Evolutionary conservation across 1,284 basidiomycete species (phyloP), one percentile per base, ranked within the genome.

Genomic region (Pulveroboletus sp.): DNA sequence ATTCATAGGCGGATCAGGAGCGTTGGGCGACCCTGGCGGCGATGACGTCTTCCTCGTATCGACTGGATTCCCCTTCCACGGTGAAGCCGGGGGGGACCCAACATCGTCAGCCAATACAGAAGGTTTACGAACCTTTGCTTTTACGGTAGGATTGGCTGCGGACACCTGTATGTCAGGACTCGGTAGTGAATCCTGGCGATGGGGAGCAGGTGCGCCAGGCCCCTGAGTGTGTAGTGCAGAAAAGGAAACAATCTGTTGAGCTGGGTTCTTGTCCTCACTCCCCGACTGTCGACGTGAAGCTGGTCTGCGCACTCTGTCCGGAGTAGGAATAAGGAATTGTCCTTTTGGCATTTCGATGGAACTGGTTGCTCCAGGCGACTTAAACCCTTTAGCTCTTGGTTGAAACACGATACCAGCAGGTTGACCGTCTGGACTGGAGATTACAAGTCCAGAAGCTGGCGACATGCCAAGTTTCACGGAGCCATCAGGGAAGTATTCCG

Each of bases 341-440:
- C 74, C 74, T 54, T 74, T 77, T 33, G 75, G 66, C 44, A 58
- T 24, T 51, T 72, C 62, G 22, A 54, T 59, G 24, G 57, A 33
- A 2, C 60, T 39, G 1, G 48, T 17, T 36, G 33, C 25, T 36
- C 53, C 68, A 28, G 64, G 55, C 39, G 63, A 50, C 58, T 64
- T 68, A 31, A 69, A 42, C 61, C 67, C 75, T 56, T 81, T 84
- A 7, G 77, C 69, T 24, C 81, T 78, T 0, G 96, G 96, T 64
- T 96, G 91, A 74, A 99, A 99, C 75, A 95, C 94, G 62, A 99
- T 96, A 8, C 94, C 96, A 22, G 93, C 86, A 0, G 94, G 92
- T 60, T 94, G 86, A 0, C 96, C 96, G 68, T 97, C 94, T 1
- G 93, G 92, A 67, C 88, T 92, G 62, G 96, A 93, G 49, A 99